Evolutionary conservation across 805 yeast genomes (phyloP).

Genomic region (Blastobotrys terrestris): DNA sequence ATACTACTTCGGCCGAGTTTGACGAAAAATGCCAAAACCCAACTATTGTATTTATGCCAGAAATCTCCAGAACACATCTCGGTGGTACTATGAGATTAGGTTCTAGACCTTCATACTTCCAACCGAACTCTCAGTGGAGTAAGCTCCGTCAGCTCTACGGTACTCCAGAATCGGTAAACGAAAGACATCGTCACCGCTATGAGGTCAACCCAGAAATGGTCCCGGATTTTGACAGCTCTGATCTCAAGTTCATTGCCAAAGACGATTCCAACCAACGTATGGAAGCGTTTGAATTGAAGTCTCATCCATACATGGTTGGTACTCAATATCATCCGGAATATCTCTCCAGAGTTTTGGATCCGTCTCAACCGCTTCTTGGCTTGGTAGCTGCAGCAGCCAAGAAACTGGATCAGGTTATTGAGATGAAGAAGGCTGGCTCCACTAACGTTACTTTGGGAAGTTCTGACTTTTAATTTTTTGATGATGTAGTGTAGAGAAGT

Average conservation of each 20-base stretch:
- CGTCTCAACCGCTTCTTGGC: constrained; percentile 94
- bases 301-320: constrained; percentile 88
- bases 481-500: not conserved
- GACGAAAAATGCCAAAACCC: constrained; percentile 57
- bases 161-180: constrained; percentile 58
- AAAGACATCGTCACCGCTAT: constrained; percentile 98
- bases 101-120: constrained; percentile 81
- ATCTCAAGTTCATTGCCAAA: constrained; percentile 85
- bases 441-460: not conserved
- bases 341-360: constrained; percentile 91
- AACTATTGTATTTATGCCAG: constrained; percentile 96
- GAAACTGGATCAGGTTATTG: constrained; percentile 59
- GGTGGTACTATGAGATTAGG: constrained; percentile 99
- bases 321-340: constrained; percentile 99
- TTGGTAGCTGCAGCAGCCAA: constrained; percentile 92
- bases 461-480: constrained; percentile 2
- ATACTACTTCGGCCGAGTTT: constrained; percentile 80
- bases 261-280: constrained; percentile 88
- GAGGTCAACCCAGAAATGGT: constrained; percentile 89
- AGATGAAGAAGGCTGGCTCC: not conserved
- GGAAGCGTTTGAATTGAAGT: constrained; percentile 84
- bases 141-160: constrained; percentile 76
- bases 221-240: constrained; percentile 61
- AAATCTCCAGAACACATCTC: constrained; percentile 86
- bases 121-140: constrained; percentile 57